Evolutionary conservation across 345 rosid species (phyloP), one percentile per base, ranked within the genome.

Genomic region (Citrus trifoliata): DNA sequence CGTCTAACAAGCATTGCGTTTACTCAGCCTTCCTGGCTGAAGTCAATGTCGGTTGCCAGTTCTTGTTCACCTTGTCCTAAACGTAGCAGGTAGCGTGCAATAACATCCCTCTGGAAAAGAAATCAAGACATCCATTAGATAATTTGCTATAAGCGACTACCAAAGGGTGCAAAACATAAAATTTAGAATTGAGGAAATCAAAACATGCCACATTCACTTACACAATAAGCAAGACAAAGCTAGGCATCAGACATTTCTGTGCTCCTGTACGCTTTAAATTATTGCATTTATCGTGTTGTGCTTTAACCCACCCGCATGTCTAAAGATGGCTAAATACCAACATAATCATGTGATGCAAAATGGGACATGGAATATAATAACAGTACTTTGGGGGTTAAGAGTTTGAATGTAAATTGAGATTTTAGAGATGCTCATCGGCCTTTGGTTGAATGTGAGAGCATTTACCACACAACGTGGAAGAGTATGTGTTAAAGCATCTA

Each of bases 51-150:
- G 83, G 97, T 93, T 51, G 98, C 99, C 56, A 94, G 89, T 81
- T 96, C 97, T 87, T 93, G 99, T 88, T 96, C 99, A 71, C 99
- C 99, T 89, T 96, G 99, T 86, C 99, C 99, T 77, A 96, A 85
- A 81, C 99, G 97, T 81, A 96, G 99, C 86, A 96, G 94, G 87
- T 96, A 94, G 48, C 97, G 90, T 19, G 99, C 97, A 70, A 97
- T 97, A 33, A 96, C 97, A 86, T 96, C 99, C 76, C 99, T 94
- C 98, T 94, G 87, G 51, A 42, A 73, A 92, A 76, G 79, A 10
- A 78, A 76, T 37, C 75, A 70, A 25, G 24, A 33, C 40, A 37
- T 37, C 40, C 40, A 37, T 37, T 37, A 37, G 40, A 1, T 37
- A 37, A 37, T 37, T 37, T 37, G 9, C 9, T 37, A 37, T 37